Conservation (phyloP, 768 basidiomycete species). For the Suillus clintonianus region DNA sequence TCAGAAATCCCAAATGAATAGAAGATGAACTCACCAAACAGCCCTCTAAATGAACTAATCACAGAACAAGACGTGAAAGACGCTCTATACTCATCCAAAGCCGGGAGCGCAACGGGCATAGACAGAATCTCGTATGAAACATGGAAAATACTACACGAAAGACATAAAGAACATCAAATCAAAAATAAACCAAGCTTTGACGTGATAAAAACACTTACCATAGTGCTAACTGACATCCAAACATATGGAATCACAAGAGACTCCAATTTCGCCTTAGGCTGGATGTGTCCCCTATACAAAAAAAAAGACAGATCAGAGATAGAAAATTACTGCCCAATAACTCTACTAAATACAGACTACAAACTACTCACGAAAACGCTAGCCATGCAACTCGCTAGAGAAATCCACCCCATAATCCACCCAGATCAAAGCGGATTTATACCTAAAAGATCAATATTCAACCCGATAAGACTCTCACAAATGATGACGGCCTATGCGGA, state of each 20-base stretch:
- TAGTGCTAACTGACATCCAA: slow-evolving; percentile 28
- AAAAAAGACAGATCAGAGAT: slow-evolving; percentile 35
- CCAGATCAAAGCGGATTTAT: slow-evolving; percentile 44
- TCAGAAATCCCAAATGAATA: too few relatives aligned
- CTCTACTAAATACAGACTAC: slow-evolving; percentile 36
- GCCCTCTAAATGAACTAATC: neutral
- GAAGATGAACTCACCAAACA: too few relatives aligned
- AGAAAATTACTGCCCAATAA: slow-evolving; percentile 41
- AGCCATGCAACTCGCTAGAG: slow-evolving; percentile 15
- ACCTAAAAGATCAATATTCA: slow-evolving; percentile 27
- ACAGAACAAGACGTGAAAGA: slow-evolving; percentile 18
- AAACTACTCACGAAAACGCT: slow-evolving; percentile 32
- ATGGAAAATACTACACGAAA: slow-evolving; percentile 17
- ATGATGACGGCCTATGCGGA: slow-evolving; percentile 28
- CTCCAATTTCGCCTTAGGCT: slow-evolving; percentile 29
- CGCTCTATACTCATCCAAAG: slow-evolving; percentile 14
- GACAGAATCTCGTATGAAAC: slow-evolving; percentile 33
- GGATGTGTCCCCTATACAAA: slow-evolving; percentile 43
- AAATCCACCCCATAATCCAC: slow-evolving; percentile 25
- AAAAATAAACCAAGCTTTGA: slow-evolving; percentile 8
- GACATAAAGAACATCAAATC: too few relatives aligned
- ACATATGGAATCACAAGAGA: slow-evolving; percentile 14
- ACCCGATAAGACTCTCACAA: slow-evolving; percentile 33
- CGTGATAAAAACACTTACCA: slow-evolving; percentile 5
- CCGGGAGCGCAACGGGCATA: slow-evolving; percentile 24